Evolutionary conservation across 805 yeast genomes (phyloP), one percentile per base, ranked within the genome.

Genomic region (Clavispora santaluciae): DNA sequence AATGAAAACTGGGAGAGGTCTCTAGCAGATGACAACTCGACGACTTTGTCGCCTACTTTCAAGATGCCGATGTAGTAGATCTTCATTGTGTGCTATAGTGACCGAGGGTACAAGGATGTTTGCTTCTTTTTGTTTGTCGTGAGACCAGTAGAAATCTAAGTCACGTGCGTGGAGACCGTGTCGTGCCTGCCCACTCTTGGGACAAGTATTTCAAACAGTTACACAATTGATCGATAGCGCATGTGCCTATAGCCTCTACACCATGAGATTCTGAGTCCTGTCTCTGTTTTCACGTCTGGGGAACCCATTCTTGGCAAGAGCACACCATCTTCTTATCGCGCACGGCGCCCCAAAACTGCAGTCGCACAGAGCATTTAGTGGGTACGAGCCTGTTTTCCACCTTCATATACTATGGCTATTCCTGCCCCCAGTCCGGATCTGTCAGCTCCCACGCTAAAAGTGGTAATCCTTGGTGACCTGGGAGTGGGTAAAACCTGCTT

Each of bases 61-160:
- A 91, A 71, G 37, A 93, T 77, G 35, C 96, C 98, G 49, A 93
- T 81, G 64, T 90, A 91, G 65, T 81, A 89, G 45, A 93, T 76
- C 75, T 88, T 89, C 99, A 93, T 93, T 28, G 5, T 28, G 20
- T 8, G 31, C 8, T n/a, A 9, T 10, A 7, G 13, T 9, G 3
- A 16, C 17, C 20, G 31, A 15, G 31, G 20, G 31, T 15, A 28
- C 31, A 25, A 25, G 11, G 20, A 15, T 28, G 20, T 28, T 15
- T 9, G 31, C 31, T 28, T 12, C 8, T 4, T 15, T 28, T 28
- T 28, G 31, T 28, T 28, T 16, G 31, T 15, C 20, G 31, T 28
- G 31, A 28, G 31, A 12, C 12, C 5, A 12, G 31, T n/a, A n/a
- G 31, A 16, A 6, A 6, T 6, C 29, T 9, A 9, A 16, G 20